A percentile compares a stretch with the other conserved stretches of the same genome.
phyloP scores from a whole-genome alignment of 179 eudicot genomes.

The Monotropa hypopitys region DNA sequence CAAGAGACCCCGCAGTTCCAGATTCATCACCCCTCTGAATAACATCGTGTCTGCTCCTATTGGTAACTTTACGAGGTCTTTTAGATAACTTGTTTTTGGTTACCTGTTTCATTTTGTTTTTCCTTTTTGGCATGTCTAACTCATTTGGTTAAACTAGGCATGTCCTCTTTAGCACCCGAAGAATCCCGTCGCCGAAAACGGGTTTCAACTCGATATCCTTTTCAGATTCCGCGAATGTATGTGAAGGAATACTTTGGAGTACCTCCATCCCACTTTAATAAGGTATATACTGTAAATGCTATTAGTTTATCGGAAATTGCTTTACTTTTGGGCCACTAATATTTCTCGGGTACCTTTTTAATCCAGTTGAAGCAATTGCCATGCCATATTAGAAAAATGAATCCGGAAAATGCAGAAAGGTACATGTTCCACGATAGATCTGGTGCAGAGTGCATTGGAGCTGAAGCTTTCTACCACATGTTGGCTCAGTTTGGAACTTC shows the following conservation, averaged over 20 bases:
- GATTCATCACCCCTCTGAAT: slow-evolving; percentile 52
- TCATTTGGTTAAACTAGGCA: slow-evolving; percentile 22
- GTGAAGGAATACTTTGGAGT: slow-evolving; percentile 49
- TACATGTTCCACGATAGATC: slow-evolving; percentile 38
- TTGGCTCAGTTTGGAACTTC: slow-evolving; percentile 69
- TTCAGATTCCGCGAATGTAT: slow-evolving; percentile 36
- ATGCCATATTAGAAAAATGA: slow-evolving; percentile 38
- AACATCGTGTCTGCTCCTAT: slow-evolving; percentile 17
- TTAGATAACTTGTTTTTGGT: slow-evolving; percentile 2
- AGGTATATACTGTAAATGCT: slow-evolving; percentile 28
- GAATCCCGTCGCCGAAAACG: slow-evolving; percentile 30
- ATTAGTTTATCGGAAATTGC: background rate
- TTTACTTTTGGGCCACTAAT: slow-evolving; percentile 11
- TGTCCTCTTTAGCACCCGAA: slow-evolving; percentile 26
- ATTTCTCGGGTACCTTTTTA: background rate
- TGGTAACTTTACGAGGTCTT: slow-evolving; percentile 33
- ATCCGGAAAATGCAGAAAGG: slow-evolving; percentile 44
- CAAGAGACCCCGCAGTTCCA: slow-evolving; percentile 71
- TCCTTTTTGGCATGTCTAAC: slow-evolving; percentile 4
- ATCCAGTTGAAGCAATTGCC: slow-evolving; percentile 43
- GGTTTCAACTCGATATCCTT: slow-evolving; percentile 53
- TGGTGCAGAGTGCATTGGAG: slow-evolving; percentile 32
- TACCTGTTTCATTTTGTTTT: background rate
- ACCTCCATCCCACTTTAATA: slow-evolving; percentile 28
- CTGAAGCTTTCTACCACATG: slow-evolving; percentile 54